Conservation (phyloP, 179 eudicot genomes). For the Sideroxylon spinosum region DNA sequence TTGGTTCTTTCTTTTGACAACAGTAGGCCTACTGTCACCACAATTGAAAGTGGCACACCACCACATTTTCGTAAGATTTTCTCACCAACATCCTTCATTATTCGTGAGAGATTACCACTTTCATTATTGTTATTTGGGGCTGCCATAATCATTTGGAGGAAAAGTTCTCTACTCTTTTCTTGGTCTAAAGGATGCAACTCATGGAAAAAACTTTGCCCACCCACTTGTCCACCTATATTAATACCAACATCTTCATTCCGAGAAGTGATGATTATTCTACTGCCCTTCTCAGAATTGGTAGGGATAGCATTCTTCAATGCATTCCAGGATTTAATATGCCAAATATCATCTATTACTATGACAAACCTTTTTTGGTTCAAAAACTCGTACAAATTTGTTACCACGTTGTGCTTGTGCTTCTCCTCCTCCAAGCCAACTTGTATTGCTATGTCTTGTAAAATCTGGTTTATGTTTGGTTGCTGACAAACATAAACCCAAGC, state of each 20-base stretch:
- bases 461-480: background rate
- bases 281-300: background rate
- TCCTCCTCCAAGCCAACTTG: background rate
- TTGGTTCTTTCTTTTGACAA: background rate
- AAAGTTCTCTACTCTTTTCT: conserved; percentile 8
- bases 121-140: background rate
- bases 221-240: background rate
- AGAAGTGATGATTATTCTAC: conserved; percentile 12
- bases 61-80: conserved; percentile 1
- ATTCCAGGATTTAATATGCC: background rate
- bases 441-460: background rate
- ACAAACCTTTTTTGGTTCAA: background rate
- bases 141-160: background rate
- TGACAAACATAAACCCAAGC: conserved; percentile 20
- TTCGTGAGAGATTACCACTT: too few relatives aligned
- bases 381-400: background rate
- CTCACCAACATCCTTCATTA: background rate
- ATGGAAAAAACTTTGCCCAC: conserved; percentile 10
- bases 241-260: conserved; percentile 5
- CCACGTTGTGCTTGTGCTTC: background rate
- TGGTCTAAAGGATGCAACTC: conserved; percentile 5
- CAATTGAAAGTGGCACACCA: conserved; percentile 25
- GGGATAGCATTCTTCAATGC: background rate
- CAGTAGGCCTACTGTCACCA: conserved; percentile 10
- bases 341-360: background rate